Evolutionary conservation across 148 eudicot species (phyloP).

Genomic region (Rhododendron griersonianum): DNA sequence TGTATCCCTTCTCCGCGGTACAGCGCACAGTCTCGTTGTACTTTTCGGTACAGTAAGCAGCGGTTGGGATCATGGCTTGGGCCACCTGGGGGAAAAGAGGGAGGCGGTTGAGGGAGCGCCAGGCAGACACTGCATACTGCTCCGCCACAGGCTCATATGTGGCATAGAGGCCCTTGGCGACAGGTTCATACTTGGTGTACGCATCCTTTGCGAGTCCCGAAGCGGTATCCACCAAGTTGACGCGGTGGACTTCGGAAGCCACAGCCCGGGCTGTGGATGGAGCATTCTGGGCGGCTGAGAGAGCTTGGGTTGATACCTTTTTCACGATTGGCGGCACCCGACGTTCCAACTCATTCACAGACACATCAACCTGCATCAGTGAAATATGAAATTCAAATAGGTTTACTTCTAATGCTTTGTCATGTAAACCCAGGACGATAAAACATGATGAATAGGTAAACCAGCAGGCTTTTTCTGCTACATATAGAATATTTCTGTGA

Average conservation of each 20-base stretch:
- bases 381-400: background rate
- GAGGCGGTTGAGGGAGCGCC: conserved; percentile 74
- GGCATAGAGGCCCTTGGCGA: conserved; percentile 68
- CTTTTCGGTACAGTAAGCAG: conserved; percentile 71
- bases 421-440: background rate
- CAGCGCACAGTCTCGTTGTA: conserved; percentile 64
- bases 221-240: conserved; percentile 70
- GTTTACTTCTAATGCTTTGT: background rate
- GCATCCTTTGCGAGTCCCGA: conserved; percentile 66
- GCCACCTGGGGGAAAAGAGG: conserved; percentile 85
- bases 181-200: conserved; percentile 72
- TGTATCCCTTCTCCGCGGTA: conserved; percentile 72
- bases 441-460: background rate
- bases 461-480: background rate
- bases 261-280: conserved; percentile 71
- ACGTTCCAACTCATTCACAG: conserved; percentile 55
- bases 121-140: conserved; percentile 68
- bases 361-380: conserved; percentile 64
- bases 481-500: background rate
- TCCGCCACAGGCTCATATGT: conserved; percentile 89
- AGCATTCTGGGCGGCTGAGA: conserved; percentile 63
- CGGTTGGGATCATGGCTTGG: conserved; percentile 63
- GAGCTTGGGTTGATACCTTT: conserved; percentile 56
- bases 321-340: conserved; percentile 60
- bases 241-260: conserved; percentile 63